Evolutionary conservation across 148 eudicot species (phyloP).

Genomic region (Camellia japonica): DNA sequence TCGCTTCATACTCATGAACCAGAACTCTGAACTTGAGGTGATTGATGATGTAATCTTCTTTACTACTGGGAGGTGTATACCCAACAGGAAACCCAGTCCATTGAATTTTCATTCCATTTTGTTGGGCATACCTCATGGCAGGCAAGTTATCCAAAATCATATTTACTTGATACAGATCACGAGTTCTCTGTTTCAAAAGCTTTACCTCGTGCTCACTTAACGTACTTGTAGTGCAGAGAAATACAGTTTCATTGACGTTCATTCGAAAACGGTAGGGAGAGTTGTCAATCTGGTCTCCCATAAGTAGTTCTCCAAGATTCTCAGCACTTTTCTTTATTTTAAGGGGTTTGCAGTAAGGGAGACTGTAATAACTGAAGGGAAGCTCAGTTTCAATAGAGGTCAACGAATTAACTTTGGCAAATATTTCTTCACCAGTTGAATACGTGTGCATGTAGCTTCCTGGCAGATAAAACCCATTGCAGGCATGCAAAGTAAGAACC

Average conservation of each 20-base stretch:
- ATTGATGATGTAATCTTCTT: conserved; percentile 59
- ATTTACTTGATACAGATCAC: conserved; percentile 68
- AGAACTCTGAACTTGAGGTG: conserved; percentile 61
- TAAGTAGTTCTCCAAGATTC: conserved; percentile 80
- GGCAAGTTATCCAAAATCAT: conserved; percentile 73
- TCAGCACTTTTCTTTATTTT: conserved; percentile 63
- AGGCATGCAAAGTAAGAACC: conserved; percentile 30
- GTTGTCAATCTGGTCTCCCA: conserved; percentile 76
- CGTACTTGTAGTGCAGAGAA: conserved; percentile 47
- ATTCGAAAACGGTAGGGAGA: conserved; percentile 68
- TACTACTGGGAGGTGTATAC: conserved; percentile 36
- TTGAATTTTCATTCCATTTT: conserved; percentile 46
- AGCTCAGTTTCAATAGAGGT: conserved; percentile 75
- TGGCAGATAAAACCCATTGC: conserved; percentile 67
- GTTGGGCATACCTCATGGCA: conserved; percentile 56
- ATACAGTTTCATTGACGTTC: conserved; percentile 59
- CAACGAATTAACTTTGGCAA: conserved; percentile 68
- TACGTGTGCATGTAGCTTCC: conserved; percentile 70
- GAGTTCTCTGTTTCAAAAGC: conserved; percentile 66
- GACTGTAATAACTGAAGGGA: conserved; percentile 76
- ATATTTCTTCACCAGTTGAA: conserved; percentile 39
- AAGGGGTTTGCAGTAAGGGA: conserved; percentile 61
- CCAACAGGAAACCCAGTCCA: conserved; percentile 77
- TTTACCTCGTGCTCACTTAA: conserved; percentile 56
- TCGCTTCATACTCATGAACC: conserved; percentile 70